These are phyloP conservation scores for Olyra latifolia DNA, from an alignment of 176 grass and related monocot genomes.

Conservation along the genomic window DNA sequence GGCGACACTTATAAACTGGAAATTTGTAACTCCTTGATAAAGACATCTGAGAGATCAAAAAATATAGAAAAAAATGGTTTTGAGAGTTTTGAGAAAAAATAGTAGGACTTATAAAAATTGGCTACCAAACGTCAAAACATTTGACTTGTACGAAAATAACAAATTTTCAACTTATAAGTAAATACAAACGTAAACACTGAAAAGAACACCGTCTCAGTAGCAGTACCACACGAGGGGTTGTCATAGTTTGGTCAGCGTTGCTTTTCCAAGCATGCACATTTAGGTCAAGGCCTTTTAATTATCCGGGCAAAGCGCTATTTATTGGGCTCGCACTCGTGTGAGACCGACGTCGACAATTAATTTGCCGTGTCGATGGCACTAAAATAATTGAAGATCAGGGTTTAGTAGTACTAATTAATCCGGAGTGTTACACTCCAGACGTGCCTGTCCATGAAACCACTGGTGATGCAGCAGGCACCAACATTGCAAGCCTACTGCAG, in stretches of 20 bases:
- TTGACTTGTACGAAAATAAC: too few relatives aligned
- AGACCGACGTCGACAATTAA: background rate
- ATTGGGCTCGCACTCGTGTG: conserved; percentile 35
- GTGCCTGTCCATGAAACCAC: background rate
- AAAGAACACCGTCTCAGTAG: too few relatives aligned
- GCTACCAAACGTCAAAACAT: too few relatives aligned
- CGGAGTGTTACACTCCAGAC: background rate
- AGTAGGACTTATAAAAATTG: too few relatives aligned
- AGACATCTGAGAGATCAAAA: too few relatives aligned
- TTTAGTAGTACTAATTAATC: background rate
- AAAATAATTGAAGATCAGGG: background rate
- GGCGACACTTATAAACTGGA: too few relatives aligned
- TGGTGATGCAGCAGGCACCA: background rate
- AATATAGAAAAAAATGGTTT: too few relatives aligned
- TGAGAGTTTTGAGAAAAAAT: too few relatives aligned
- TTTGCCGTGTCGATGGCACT: background rate
- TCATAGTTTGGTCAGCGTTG: conserved; percentile 3
- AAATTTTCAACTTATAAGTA: too few relatives aligned
- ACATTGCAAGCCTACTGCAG: background rate
- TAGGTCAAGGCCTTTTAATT: background rate
- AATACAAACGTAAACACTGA: too few relatives aligned
- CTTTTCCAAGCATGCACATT: conserved; percentile 11
- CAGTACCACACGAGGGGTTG: background rate
- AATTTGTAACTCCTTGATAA: too few relatives aligned
- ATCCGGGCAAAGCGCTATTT: conserved; percentile 13